These are phyloP conservation scores for Pistacia integerrima DNA, from an alignment of 345 rosid genomes.

Conservation along the genomic window DNA sequence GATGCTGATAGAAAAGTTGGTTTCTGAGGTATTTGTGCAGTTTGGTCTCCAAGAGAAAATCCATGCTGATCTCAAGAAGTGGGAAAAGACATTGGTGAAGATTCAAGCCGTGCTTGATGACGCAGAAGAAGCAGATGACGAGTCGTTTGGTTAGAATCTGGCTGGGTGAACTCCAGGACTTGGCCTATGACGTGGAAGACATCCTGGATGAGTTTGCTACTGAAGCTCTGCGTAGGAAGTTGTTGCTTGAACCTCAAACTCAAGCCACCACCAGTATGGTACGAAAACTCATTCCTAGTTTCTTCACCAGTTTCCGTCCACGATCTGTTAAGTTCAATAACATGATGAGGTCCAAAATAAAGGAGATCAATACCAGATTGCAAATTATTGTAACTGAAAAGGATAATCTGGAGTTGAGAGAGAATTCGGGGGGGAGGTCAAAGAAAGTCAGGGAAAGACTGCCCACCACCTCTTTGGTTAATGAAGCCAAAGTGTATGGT, in stretches of 20 bases:
- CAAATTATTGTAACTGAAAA: background rate
- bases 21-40: background rate
- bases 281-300: background rate
- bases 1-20: background rate
- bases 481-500: constrained; percentile 22
- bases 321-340: background rate
- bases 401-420: background rate
- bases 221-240: constrained; percentile 4
- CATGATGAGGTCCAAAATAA: background rate
- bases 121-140: constrained; percentile 19
- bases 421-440: background rate
- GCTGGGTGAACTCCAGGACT: constrained; percentile 17
- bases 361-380: constrained; percentile 14
- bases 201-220: constrained; percentile 26
- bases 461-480: constrained; percentile 13
- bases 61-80: background rate
- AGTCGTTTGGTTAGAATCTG: background rate
- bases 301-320: background rate
- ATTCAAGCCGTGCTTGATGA: constrained; percentile 3
- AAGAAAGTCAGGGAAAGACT: background rate
- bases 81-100: background rate
- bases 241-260: background rate
- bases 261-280: background rate
- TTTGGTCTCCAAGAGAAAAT: background rate
- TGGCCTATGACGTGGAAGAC: constrained; percentile 19